Conservation (phyloP, 2,329 filamentous ascomycete species). For the Penicillium thymicola region DNA sequence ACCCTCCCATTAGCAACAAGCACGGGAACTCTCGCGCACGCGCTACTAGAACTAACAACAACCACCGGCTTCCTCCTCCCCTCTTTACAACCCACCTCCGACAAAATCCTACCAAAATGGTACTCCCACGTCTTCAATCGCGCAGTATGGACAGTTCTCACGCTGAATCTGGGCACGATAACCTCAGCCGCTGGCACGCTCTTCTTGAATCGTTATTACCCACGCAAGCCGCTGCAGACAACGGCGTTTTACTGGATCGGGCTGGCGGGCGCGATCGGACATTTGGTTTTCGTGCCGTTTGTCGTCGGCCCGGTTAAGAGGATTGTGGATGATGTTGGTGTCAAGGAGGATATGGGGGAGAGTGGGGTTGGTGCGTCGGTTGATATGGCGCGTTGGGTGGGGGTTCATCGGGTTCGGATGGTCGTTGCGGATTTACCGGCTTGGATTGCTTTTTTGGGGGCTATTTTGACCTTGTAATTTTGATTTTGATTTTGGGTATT, state of each 20-base stretch:
- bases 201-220: neutral
- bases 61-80: constrained; percentile 11
- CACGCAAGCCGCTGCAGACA: constrained; percentile 1
- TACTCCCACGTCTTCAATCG: constrained; percentile 12
- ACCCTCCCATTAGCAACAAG: constrained; percentile 15
- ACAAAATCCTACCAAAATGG: constrained; percentile 10
- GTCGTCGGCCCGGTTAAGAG: constrained; percentile 12
- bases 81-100: constrained; percentile 1
- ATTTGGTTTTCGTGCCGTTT: constrained; percentile 17
- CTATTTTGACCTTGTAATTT: constrained; percentile 5
- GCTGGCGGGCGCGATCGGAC: constrained; percentile 11
- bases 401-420: constrained; percentile 13
- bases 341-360: neutral
- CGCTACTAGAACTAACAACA: constrained; percentile 10
- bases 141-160: constrained; percentile 9
- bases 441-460: constrained; percentile 14
- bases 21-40: constrained; percentile 18
- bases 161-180: constrained; percentile 15
- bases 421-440: constrained; percentile 11
- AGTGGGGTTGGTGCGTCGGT: constrained; percentile 5
- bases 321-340: constrained; percentile 10
- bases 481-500: neutral
- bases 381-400: constrained; percentile 16
- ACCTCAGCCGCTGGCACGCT: constrained; percentile 9
- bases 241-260: constrained; percentile 17